phyloP scores from a whole-genome alignment of 2,329 filamentous ascomycete species.

The Neonectria magnoliae region DNA sequence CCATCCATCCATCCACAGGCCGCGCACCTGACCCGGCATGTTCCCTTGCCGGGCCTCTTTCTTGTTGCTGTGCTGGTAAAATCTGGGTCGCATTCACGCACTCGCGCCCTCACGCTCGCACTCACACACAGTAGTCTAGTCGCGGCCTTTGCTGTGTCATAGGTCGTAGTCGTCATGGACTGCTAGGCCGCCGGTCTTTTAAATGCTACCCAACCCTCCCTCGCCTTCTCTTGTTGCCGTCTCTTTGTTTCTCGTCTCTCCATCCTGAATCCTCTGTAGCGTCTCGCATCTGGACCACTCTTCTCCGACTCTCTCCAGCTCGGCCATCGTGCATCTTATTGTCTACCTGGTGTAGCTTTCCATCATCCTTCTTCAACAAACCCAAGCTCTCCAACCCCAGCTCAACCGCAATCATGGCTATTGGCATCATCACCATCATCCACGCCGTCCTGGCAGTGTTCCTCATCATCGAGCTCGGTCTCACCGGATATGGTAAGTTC shows the following conservation, averaged over 20 bases:
- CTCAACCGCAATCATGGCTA: constrained; percentile 54
- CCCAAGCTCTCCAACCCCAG: background rate
- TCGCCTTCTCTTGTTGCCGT: background rate
- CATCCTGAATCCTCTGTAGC: background rate
- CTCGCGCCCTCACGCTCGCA: background rate
- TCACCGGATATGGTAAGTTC: constrained; percentile 75
- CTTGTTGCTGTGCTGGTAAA: background rate
- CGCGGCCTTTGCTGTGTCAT: background rate
- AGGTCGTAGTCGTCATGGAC: constrained; percentile 29
- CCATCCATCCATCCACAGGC: background rate
- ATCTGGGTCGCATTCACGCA: constrained; percentile 3
- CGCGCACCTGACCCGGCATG: background rate
- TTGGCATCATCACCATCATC: constrained; percentile 68
- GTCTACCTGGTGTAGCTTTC: background rate
- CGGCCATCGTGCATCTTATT: background rate
- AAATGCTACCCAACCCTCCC: constrained; percentile 33
- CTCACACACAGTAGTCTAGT: background rate
- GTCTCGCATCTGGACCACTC: background rate
- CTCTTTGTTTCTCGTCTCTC: constrained; percentile 5
- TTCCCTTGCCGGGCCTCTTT: background rate
- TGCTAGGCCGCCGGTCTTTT: constrained; percentile 15
- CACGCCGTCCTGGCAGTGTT: constrained; percentile 75
- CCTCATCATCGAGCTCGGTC: constrained; percentile 77
- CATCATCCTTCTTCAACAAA: background rate
- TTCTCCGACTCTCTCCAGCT: background rate